A percentile compares a stretch with the other conserved stretches of the same genome.
phyloP scores from a whole-genome alignment of 306 rosid species.

The Glycine soja region DNA sequence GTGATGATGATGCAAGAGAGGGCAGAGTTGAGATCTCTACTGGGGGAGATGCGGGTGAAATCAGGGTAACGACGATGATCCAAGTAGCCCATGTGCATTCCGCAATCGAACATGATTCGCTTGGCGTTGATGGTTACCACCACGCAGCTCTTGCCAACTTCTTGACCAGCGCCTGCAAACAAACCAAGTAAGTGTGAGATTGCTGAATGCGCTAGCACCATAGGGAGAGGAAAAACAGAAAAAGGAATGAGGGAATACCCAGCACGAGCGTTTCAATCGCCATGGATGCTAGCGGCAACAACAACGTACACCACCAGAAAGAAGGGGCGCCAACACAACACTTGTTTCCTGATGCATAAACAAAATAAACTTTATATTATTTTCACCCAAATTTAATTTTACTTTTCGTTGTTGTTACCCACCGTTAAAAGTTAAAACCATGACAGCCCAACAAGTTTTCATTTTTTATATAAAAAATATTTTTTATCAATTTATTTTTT shows the following conservation, averaged over 20 bases:
- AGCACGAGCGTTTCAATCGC: conserved; percentile 25
- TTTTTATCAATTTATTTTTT: too few species aligned
- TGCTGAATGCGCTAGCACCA: background rate
- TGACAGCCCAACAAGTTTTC: too few species aligned
- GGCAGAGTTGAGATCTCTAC: conserved; percentile 53
- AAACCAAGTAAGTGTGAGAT: background rate
- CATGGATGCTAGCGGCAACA: background rate
- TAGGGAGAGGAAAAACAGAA: too few species aligned
- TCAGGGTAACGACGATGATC: conserved; percentile 88
- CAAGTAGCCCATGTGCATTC: conserved; percentile 81
- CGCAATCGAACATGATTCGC: conserved; percentile 95
- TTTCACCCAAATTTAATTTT: too few species aligned
- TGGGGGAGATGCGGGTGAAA: conserved; percentile 65
- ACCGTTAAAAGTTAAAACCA: too few species aligned
- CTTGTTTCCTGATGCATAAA: too few species aligned
- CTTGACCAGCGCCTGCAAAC: conserved; percentile 89
- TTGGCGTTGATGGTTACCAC: conserved; percentile 85
- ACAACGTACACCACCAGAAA: too few species aligned
- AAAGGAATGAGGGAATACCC: background rate
- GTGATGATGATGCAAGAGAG: conserved; percentile 85
- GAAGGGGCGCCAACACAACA: too few species aligned
- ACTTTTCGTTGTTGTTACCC: too few species aligned
- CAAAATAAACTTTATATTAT: too few species aligned
- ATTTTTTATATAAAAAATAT: too few species aligned
- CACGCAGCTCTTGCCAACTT: conserved; percentile 94